phyloP scores from a whole-genome alignment of 192 early-diverging fungal genomes.

The Backusella westeae region DNA sequence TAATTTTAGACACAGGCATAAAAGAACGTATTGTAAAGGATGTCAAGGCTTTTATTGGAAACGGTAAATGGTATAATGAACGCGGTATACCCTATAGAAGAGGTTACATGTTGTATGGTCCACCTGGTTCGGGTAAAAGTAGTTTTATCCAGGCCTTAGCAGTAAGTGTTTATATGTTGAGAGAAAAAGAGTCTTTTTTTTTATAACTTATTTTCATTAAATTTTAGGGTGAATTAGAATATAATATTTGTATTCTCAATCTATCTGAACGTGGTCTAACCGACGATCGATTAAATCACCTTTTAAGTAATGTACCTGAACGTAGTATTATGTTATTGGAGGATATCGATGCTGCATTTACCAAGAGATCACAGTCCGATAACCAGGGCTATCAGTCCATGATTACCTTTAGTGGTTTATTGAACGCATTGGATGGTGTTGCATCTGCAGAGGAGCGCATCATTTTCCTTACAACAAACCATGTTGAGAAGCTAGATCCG shows the following conservation, averaged over 20 bases:
- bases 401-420: slow-evolving; percentile 83
- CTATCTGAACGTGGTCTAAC: slow-evolving; percentile 78
- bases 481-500: slow-evolving; percentile 73
- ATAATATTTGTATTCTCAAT: slow-evolving; percentile 89
- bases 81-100: slow-evolving; percentile 89
- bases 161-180: slow-evolving; percentile 5
- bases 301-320: slow-evolving; percentile 77
- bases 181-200: background rate
- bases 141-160: slow-evolving; percentile 91
- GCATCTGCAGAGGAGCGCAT: slow-evolving; percentile 85
- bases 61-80: slow-evolving; percentile 81
- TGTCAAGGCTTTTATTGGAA: slow-evolving; percentile 72
- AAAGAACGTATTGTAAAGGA: slow-evolving; percentile 67
- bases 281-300: slow-evolving; percentile 79
- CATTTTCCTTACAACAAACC: slow-evolving; percentile 92
- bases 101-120: slow-evolving; percentile 85
- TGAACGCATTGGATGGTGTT: slow-evolving; percentile 89
- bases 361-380: slow-evolving; percentile 62
- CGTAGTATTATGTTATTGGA: slow-evolving; percentile 79
- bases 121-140: slow-evolving; percentile 90
- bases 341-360: slow-evolving; percentile 86
- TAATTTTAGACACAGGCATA: slow-evolving; percentile 68
- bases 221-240: slow-evolving; percentile 66
- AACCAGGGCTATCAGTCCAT: slow-evolving; percentile 78
- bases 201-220: background rate